A percentile compares a stretch with the other conserved stretches of the same genome.
These are phyloP conservation scores for Whalleya microplaca DNA, from an alignment of 2,329 filamentous ascomycete genomes.

Conservation along the genomic window DNA sequence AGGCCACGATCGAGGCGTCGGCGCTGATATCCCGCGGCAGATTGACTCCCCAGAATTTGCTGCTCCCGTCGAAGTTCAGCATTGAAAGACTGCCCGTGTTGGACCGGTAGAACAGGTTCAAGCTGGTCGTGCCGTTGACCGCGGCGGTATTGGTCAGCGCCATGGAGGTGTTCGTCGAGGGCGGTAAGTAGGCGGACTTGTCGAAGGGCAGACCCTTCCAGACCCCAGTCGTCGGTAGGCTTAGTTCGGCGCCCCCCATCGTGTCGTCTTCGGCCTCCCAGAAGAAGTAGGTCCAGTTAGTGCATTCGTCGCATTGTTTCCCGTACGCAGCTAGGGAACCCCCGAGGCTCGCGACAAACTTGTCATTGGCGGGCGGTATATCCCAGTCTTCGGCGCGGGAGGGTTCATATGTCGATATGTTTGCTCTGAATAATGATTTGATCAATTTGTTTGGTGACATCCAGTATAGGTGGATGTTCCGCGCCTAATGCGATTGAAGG, in stretches of 20 bases:
- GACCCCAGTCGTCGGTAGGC: neutral
- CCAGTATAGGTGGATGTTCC: conserved; percentile 2
- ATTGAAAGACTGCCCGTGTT: neutral
- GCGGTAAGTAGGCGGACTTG: neutral
- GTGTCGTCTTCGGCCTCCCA: neutral
- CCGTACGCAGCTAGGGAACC: neutral
- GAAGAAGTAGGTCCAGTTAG: neutral
- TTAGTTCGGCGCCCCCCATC: neutral
- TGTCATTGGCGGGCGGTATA: neutral
- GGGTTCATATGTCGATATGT: neutral
- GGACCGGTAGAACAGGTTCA: conserved; percentile 4
- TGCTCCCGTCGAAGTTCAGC: conserved; percentile 1
- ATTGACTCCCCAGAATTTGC: neutral
- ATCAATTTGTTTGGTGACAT: neutral
- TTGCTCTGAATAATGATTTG: neutral
- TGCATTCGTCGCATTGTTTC: neutral
- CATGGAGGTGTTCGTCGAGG: neutral
- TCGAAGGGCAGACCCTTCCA: neutral
- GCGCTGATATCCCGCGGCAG: conserved; percentile 1
- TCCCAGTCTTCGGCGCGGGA: neutral
- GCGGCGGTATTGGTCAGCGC: neutral
- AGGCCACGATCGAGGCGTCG: neutral
- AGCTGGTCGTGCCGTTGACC: neutral
- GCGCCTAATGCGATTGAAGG: neutral
- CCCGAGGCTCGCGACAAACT: neutral